A percentile compares a stretch with the other conserved stretches of the same genome.
Evolutionary conservation across 2,329 filamentous ascomycete genomes (phyloP).

Genomic region (Xylariomycetidae sp.): DNA sequence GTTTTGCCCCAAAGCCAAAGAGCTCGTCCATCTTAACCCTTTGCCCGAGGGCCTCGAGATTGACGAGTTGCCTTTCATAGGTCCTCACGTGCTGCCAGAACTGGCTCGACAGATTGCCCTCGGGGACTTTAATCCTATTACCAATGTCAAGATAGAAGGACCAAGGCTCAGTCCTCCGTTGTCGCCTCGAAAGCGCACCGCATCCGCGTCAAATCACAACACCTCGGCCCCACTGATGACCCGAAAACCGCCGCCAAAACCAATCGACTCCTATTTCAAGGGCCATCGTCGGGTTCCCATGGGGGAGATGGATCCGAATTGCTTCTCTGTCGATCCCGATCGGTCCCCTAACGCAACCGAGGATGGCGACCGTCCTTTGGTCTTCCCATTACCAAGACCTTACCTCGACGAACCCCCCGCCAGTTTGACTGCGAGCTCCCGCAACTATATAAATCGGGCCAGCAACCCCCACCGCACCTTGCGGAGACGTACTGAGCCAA

Average conservation of each 20-base stretch:
- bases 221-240: slow-evolving; percentile 12
- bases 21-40: slow-evolving; percentile 70
- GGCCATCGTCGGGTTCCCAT: slow-evolving; percentile 46
- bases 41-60: slow-evolving; percentile 57
- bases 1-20: slow-evolving; percentile 68
- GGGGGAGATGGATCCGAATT: slow-evolving; percentile 58
- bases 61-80: slow-evolving; percentile 75
- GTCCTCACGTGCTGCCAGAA: slow-evolving; percentile 61
- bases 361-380: slow-evolving; percentile 45
- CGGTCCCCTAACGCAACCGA: slow-evolving; percentile 42
- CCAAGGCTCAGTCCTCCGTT: slow-evolving; percentile 36
- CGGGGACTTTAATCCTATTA: slow-evolving; percentile 85
- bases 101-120: slow-evolving; percentile 68
- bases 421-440: slow-evolving; percentile 13
- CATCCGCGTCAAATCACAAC: slow-evolving; percentile 18
- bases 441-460: slow-evolving; percentile 23
- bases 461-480: slow-evolving; percentile 33
- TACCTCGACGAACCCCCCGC: slow-evolving; percentile 38
- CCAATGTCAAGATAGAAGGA: slow-evolving; percentile 60
- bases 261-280: slow-evolving; percentile 51
- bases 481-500: slow-evolving; percentile 47
- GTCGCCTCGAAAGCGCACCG: slow-evolving; percentile 32
- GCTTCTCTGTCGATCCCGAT: slow-evolving; percentile 47
- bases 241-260: slow-evolving; percentile 34
- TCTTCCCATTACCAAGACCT: slow-evolving; percentile 53